Evolutionary conservation across 805 yeast species (phyloP).

Genomic region (Monosporozyma solicola): DNA sequence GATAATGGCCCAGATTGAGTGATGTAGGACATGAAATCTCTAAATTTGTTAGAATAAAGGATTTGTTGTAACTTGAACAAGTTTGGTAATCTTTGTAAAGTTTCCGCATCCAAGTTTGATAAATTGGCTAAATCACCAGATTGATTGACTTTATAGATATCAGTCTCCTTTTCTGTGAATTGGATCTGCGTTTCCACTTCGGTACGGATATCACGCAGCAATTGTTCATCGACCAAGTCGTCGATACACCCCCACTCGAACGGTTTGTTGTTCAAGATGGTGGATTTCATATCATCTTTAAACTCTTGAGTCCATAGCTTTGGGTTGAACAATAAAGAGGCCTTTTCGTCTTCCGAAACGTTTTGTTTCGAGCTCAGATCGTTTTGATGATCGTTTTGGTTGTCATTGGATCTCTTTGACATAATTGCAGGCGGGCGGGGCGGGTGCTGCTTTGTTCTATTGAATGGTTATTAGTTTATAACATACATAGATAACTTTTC

Average conservation of each 20-base stretch:
- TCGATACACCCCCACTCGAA: slow-evolving; percentile 84
- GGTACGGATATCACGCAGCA: slow-evolving; percentile 69
- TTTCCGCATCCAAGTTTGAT: slow-evolving; percentile 73
- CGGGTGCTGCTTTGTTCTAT: neutral
- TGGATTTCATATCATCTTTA: slow-evolving; percentile 32
- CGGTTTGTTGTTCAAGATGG: slow-evolving; percentile 56
- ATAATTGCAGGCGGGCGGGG: neutral
- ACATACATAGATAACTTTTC: neutral
- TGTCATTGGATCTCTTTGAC: neutral
- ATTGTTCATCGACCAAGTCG: slow-evolving; percentile 62
- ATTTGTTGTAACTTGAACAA: slow-evolving; percentile 76
- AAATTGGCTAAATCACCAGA: slow-evolving; percentile 88
- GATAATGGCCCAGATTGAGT: slow-evolving; percentile 85
- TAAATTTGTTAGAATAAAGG: slow-evolving; percentile 74
- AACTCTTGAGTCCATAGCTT: slow-evolving; percentile 41
- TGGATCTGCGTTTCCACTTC: slow-evolving; percentile 80
- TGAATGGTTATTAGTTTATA: neutral
- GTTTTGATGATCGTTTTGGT: neutral
- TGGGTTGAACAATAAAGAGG: slow-evolving; percentile 37
- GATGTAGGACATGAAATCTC: slow-evolving; percentile 66
- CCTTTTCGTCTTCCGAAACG: slow-evolving; percentile 15
- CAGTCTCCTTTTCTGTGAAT: slow-evolving; percentile 93
- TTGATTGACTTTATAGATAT: slow-evolving; percentile 85
- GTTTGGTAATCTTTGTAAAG: slow-evolving; percentile 63
- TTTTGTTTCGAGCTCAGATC: neutral